Percentiles rank a stretch among this genome's conserved stretches.
These are phyloP conservation scores for Aureobasidium sp. DNA, from an alignment of 2,329 filamentous ascomycete genomes.

Conservation along the genomic window DNA sequence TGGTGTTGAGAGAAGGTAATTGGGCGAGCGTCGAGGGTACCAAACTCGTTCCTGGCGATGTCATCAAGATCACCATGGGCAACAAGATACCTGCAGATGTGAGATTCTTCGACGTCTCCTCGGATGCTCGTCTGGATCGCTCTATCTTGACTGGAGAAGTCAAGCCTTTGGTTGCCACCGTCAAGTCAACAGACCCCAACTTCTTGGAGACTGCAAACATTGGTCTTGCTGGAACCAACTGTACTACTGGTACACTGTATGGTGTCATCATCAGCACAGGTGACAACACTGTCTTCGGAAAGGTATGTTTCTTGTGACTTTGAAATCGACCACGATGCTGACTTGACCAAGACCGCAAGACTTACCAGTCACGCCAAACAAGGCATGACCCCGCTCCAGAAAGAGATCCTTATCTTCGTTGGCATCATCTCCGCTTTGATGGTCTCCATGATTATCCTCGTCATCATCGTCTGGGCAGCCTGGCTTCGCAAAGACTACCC, in stretches of 20 bases:
- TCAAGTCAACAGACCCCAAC: conserved; percentile 61
- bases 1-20: conserved; percentile 53
- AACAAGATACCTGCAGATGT: conserved; percentile 69
- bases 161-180: conserved; percentile 44
- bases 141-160: conserved; percentile 58
- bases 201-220: conserved; percentile 71
- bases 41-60: conserved; percentile 64
- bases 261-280: conserved; percentile 66
- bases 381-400: conserved; percentile 61
- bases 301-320: conserved; percentile 29
- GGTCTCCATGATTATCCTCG: conserved; percentile 53
- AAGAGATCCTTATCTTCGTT: conserved; percentile 66
- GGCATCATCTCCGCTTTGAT: conserved; percentile 61
- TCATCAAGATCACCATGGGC: conserved; percentile 59
- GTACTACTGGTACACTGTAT: conserved; percentile 57
- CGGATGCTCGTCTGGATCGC: conserved; percentile 63
- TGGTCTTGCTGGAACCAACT: conserved; percentile 72
- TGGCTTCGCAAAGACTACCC: conserved; percentile 62
- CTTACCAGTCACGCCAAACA: conserved; percentile 61
- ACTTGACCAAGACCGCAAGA: conserved; percentile 45
- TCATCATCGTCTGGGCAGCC: conserved; percentile 59
- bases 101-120: conserved; percentile 59
- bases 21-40: conserved; percentile 27
- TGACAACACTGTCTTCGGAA: conserved; percentile 65
- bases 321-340: neutral